Evolutionary conservation across 345 rosid genomes (phyloP).

Genomic region (Microthlaspi erraticum): DNA sequence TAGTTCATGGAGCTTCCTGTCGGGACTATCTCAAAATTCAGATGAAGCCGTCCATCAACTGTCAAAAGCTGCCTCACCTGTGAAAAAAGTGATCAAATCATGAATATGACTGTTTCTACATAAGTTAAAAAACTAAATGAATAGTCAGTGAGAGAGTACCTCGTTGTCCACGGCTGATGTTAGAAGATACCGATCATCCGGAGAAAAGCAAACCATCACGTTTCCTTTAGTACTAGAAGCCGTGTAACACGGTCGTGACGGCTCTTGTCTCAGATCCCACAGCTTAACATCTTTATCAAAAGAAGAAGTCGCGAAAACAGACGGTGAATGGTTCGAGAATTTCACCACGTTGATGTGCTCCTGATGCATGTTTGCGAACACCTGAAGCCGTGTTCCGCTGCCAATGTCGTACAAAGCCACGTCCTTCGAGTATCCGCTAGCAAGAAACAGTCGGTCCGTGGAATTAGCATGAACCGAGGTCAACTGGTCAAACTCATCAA

Average conservation of each 20-base stretch:
- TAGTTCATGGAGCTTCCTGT: conserved; percentile 87
- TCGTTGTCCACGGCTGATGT: conserved; percentile 96
- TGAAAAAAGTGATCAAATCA: conserved; percentile 22
- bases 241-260: conserved; percentile 77
- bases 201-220: conserved; percentile 99
- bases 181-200: conserved; percentile 96
- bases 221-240: conserved; percentile 83
- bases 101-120: background rate
- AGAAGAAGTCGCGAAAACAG: conserved; percentile 90
- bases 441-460: conserved; percentile 84
- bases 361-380: conserved; percentile 85
- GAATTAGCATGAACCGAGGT: conserved; percentile 94
- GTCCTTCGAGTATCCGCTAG: conserved; percentile 90
- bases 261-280: conserved; percentile 93
- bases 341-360: conserved; percentile 94
- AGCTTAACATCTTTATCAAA: conserved; percentile 89
- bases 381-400: conserved; percentile 71
- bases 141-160: conserved; percentile 52
- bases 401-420: conserved; percentile 84
- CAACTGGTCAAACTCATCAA: conserved; percentile 87
- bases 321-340: conserved; percentile 88
- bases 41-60: conserved; percentile 84
- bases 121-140: background rate
- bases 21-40: conserved; percentile 71
- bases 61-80: conserved; percentile 92